Base-by-base conservation (phyloP, 257 asterid species). In the Ilex asprella region DNA sequence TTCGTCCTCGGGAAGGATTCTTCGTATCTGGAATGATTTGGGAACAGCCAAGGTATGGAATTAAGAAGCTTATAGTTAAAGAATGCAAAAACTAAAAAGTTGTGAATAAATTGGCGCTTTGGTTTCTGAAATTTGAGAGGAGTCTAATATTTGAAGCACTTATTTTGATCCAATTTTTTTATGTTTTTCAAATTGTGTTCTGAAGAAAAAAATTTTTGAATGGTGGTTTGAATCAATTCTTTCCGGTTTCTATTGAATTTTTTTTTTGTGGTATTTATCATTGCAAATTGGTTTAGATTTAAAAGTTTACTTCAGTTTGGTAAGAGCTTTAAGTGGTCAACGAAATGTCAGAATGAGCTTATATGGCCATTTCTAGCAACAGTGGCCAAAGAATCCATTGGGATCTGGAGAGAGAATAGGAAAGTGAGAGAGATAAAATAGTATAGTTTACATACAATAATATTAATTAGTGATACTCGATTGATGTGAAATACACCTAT, bases 21-120 rank as follows among this genome's bases (percentile, higher is more conserved):
- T 70, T 63, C 66, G 75, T 29, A 61, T 70, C n/a, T 70, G 75
- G 75, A 70, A 70, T 53, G 75, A 70, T 64, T 58, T 70, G 46
- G 70, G 75, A 46, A 64, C 75, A 9, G 30, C 75, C 16, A 64
- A 70, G 70, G 70, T 70, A 50, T 53, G 57, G 14, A 53, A 10
- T 46, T 53, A 14, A 53, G 30, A 14, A 53, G 5, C 27, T 21
- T 15, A 53, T 2, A 50, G 5, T 50, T 14, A 50, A 14, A 7
- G 9, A 7, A 7, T 44, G 50, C 13, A 7, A 7, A 7, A 7
- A 44, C 13, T 8, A 44, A 1, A 8, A 44, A 12, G 13, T 0
- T 7, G 0, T 44, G 13, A 44, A 7, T 44, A 7, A 1, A 44
- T 44, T 1, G 9, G 50, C 13, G 9, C 9, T 7, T 44, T 44